Percentiles rank a stretch among this genome's conserved stretches.
phyloP scores from a whole-genome alignment of 2,329 filamentous ascomycete species.

The Paradendryphiella salina region DNA sequence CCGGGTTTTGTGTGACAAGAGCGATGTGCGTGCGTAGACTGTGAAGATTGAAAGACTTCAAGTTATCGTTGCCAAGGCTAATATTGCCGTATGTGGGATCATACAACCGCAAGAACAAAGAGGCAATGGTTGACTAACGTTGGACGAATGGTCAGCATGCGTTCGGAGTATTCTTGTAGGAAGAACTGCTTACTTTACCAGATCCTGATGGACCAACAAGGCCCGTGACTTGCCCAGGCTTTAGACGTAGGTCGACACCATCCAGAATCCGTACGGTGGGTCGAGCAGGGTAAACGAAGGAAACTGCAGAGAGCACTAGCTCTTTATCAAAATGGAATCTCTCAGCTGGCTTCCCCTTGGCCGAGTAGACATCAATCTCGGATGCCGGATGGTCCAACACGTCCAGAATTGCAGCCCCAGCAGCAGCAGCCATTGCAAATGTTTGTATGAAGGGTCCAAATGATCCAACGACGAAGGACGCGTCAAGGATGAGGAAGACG shows the following conservation, averaged over 20 bases:
- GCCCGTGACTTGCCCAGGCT: constrained; percentile 50
- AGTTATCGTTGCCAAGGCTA: constrained; percentile 31
- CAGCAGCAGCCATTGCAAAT: constrained; percentile 58
- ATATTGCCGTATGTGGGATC: constrained; percentile 38
- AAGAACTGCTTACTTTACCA: constrained; percentile 6
- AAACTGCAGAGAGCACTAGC: constrained; percentile 46
- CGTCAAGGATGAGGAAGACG: constrained; percentile 66
- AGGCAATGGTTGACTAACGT: constrained; percentile 52
- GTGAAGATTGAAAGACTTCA: constrained; percentile 37
- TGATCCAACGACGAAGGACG: constrained; percentile 64
- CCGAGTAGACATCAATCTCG: constrained; percentile 47
- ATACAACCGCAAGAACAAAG: constrained; percentile 49
- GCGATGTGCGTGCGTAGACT: constrained; percentile 40
- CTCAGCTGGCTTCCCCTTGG: constrained; percentile 27
- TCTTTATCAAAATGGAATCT: constrained; percentile 31
- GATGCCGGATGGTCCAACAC: constrained; percentile 49
- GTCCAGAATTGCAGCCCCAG: constrained; percentile 52
- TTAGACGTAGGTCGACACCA: constrained; percentile 43
- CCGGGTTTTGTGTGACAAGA: constrained; percentile 41
- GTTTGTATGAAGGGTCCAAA: constrained; percentile 65
- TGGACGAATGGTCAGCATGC: background rate
- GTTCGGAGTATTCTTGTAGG: background rate
- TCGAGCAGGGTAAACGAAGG: constrained; percentile 52
- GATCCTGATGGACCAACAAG: constrained; percentile 53
- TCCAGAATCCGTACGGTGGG: constrained; percentile 49